A percentile compares a stretch with the other conserved stretches of the same genome.
Evolutionary conservation across 2,329 filamentous ascomycete species (phyloP).

Genomic region (Geosmithia putterillii): DNA sequence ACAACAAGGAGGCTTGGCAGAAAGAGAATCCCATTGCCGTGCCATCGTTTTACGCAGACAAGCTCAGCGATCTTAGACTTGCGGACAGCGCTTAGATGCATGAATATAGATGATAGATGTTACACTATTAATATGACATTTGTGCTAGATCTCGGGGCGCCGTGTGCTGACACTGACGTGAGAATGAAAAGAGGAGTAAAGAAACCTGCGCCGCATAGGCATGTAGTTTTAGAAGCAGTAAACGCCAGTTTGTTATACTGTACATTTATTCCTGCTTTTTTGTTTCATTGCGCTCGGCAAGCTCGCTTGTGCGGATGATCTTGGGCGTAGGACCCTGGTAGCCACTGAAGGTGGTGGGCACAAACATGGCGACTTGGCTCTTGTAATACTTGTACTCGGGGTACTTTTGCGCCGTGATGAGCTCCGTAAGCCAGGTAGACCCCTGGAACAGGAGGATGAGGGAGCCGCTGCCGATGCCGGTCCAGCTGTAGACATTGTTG

Average conservation of each 20-base stretch:
- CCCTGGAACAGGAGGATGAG: slow-evolving; percentile 78
- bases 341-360: slow-evolving; percentile 44
- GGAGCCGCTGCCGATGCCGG: slow-evolving; percentile 52
- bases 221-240: not conserved
- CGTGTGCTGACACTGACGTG: not conserved
- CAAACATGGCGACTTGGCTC: slow-evolving; percentile 67
- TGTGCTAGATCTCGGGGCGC: not conserved
- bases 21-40: slow-evolving; percentile 54
- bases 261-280: slow-evolving; percentile 18
- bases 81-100: not conserved
- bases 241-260: not conserved
- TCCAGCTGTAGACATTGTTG: slow-evolving; percentile 65
- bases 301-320: slow-evolving; percentile 33
- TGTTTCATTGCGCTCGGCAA: slow-evolving; percentile 16
- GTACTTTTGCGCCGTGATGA: slow-evolving; percentile 72
- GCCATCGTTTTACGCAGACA: slow-evolving; percentile 75
- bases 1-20: slow-evolving; percentile 72
- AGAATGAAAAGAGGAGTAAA: no score
- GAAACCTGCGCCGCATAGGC: no score
- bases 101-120: slow-evolving; percentile 6
- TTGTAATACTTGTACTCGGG: slow-evolving; percentile 80
- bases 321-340: slow-evolving; percentile 32
- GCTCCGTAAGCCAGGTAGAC: slow-evolving; percentile 80
- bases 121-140: slow-evolving; percentile 1
- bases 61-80: slow-evolving; percentile 57